Evolutionary conservation across 176 grass and related monocot species (phyloP).

Genomic region (Neostapfia colusana): DNA sequence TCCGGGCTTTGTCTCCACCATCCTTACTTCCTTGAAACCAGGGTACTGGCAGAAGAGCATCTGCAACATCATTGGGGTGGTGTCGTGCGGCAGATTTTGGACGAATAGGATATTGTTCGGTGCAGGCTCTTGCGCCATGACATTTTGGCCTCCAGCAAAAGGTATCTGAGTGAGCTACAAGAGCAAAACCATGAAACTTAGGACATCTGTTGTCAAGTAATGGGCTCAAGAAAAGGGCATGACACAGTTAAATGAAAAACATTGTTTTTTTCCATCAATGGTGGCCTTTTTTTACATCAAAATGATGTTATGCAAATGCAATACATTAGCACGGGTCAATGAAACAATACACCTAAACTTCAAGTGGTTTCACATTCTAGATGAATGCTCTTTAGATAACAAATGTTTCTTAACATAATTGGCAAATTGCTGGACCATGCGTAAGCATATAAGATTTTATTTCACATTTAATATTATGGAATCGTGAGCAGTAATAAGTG

Average conservation of each 20-base stretch:
- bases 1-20: constrained; percentile 82
- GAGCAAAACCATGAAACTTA: neutral
- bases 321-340: neutral
- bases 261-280: neutral
- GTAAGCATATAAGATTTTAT: constrained; percentile 1
- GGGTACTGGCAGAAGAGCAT: constrained; percentile 93
- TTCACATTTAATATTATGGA: neutral
- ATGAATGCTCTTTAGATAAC: neutral
- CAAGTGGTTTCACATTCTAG: neutral
- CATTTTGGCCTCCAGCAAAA: constrained; percentile 61
- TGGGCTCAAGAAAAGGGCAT: neutral
- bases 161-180: constrained; percentile 62
- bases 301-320: neutral
- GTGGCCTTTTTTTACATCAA: neutral
- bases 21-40: constrained; percentile 95
- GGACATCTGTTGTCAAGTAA: neutral
- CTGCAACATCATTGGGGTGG: constrained; percentile 72
- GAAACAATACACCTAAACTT: constrained; percentile 2
- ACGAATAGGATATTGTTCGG: constrained; percentile 93
- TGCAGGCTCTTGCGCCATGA: constrained; percentile 70
- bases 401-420: neutral
- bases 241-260: neutral
- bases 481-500: neutral
- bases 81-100: constrained; percentile 90
- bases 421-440: constrained; percentile 3